These are phyloP conservation scores for Serpula lacrymans DNA, from an alignment of 768 basidiomycete species.

Conservation along the genomic window DNA sequence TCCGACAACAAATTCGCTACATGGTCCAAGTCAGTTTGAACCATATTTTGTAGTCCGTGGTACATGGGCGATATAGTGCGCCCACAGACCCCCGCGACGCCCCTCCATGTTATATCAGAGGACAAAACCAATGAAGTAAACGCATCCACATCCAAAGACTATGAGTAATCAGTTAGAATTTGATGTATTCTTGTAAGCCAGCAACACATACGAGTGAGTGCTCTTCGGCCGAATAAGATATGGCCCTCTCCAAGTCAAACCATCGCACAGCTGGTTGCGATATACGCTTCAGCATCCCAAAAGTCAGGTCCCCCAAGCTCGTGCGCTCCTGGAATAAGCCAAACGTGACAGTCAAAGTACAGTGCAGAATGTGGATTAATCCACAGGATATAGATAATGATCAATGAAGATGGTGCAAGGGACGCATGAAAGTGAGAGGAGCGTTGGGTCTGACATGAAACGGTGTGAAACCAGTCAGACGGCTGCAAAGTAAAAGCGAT, in stretches of 20 bases:
- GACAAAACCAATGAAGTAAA: conserved; percentile 8
- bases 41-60: conserved; percentile 29
- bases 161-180: background rate
- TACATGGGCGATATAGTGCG: conserved; percentile 32
- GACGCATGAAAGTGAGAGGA: too few relatives aligned
- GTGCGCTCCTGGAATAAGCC: too few relatives aligned
- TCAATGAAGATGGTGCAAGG: too few relatives aligned
- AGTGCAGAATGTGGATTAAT: too few relatives aligned
- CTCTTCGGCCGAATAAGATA: too few relatives aligned
- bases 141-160: conserved; percentile 13
- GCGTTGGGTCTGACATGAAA: too few relatives aligned
- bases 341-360: too few relatives aligned
- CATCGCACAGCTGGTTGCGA: conserved; percentile 9
- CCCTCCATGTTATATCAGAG: conserved; percentile 21
- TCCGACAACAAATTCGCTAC: conserved; percentile 42
- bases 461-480: too few relatives aligned
- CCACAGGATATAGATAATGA: too few relatives aligned
- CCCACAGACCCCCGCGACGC: conserved; percentile 25
- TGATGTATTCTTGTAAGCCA: too few relatives aligned
- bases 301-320: conserved; percentile 3
- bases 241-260: conserved; percentile 10
- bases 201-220: too few relatives aligned
- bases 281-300: conserved; percentile 10
- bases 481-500: too few relatives aligned
- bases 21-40: conserved; percentile 38